Conservation (phyloP, 768 basidiomycete genomes). For the Rhodotorula sphaerocarpa region DNA sequence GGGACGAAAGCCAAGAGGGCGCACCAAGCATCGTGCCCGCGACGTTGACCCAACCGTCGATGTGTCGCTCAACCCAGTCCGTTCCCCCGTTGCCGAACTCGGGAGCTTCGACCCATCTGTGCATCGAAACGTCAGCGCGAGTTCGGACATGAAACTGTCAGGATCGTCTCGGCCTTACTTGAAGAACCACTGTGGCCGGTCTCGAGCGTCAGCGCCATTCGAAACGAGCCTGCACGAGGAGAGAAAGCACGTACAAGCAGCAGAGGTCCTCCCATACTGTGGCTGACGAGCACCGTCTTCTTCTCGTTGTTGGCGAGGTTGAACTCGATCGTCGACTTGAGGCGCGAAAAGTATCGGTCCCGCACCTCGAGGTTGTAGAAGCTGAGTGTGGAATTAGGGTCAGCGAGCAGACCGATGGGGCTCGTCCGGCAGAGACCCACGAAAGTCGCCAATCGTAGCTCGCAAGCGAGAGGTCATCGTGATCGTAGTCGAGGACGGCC, state of each 20-base stretch:
- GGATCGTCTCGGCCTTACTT: constrained; percentile 9
- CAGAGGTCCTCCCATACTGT: constrained; percentile 79
- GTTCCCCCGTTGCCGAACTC: constrained; percentile 70
- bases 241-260: constrained; percentile 10
- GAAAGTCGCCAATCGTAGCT: constrained; percentile 35
- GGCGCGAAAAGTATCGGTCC: constrained; percentile 73
- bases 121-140: not conserved
- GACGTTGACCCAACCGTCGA: constrained; percentile 69
- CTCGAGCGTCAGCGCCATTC: no score
- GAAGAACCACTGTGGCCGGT: constrained; percentile 33
- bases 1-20: not conserved
- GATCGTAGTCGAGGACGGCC: constrained; percentile 85
- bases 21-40: constrained; percentile 71
- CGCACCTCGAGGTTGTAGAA: constrained; percentile 85
- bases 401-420: not conserved
- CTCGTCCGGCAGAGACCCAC: not conserved
- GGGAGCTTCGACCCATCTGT: constrained; percentile 85
- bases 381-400: constrained; percentile 47
- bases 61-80: constrained; percentile 87
- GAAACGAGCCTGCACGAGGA: not conserved
- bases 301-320: constrained; percentile 63
- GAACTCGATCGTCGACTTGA: constrained; percentile 68
- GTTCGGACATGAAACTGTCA: no score
- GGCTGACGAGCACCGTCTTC: constrained; percentile 67
- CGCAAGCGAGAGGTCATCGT: constrained; percentile 60